Base-by-base conservation (phyloP, 108 stramenopile species). In the Skeletonema tropicum region DNA sequence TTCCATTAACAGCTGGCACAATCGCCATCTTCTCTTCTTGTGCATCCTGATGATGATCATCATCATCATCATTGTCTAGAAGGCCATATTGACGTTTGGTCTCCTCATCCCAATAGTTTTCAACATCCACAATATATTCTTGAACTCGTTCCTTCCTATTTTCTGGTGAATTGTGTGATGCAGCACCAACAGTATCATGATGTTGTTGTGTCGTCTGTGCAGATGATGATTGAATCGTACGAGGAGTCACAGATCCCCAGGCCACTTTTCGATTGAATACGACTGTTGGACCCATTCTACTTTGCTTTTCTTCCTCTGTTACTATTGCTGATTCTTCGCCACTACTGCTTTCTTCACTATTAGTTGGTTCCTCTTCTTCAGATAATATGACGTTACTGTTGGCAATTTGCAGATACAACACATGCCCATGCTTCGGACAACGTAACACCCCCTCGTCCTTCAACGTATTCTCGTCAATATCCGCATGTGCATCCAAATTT, bases 401-500 rank as follows among this genome's bases (percentile, higher is more conserved):
- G 17, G 77, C 62, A 35, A 85, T 55, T 23, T 79, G 66, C 49
- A 89, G 67, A 48, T 89, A 89, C 72, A 89, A 52, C 6, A 89
- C 86, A 69, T 89, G 88, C 10, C 77, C 86, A 39, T 52, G 42
- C 19, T 36, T 68, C 2, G 88, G 88, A 72, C 78, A 89, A 25
- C 84, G 62, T n/a, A 80, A 8, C 29, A 64, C 29, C 17, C 74
- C 86, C 39, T 86, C 87, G 13, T 78, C 46, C 64, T 86, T 83
- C 41, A 87, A 71, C 10, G 74, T 63, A 33, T 64, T 66, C 63
- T 90, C 89, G 57, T 90, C 89, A 41, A 90, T 82, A 69, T 90
- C 89, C 5, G 85, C 75, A 69, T 90, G 89, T 30, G 80, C 86
- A 68, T 90, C 89, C n/a, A 90, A 71, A 64, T 90, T 84, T 12